These are phyloP conservation scores for Anacardium occidentale DNA, from an alignment of 345 rosid species.

Conservation along the genomic window DNA sequence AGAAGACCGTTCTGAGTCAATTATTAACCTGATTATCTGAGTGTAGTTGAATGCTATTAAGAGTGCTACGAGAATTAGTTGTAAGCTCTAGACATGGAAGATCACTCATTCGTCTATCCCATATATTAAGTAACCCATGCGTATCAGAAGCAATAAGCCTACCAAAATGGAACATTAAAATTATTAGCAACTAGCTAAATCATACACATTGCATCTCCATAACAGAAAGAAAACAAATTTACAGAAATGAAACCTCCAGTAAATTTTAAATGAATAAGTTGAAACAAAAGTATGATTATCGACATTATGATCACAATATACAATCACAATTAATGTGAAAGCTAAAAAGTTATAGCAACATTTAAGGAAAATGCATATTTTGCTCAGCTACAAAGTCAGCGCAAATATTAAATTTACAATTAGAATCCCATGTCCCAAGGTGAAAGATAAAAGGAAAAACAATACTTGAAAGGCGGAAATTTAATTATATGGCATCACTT, in stretches of 20 bases:
- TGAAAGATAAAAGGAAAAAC: neutral
- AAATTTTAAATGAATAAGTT: neutral
- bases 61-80: conserved; percentile 37
- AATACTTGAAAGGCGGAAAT: neutral
- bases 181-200: neutral
- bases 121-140: conserved; percentile 58
- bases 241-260: neutral
- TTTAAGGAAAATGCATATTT: neutral
- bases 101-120: conserved; percentile 75
- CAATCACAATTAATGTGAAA: too few species aligned
- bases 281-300: neutral
- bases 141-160: conserved; percentile 83
- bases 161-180: conserved; percentile 15
- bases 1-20: neutral
- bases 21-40: conserved; percentile 70
- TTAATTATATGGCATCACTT: neutral
- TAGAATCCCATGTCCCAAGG: neutral
- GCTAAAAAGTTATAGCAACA: neutral
- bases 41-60: conserved; percentile 63
- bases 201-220: neutral
- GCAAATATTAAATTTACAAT: neutral
- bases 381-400: too few species aligned
- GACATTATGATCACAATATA: neutral
- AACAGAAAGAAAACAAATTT: conserved; percentile 3
- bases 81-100: conserved; percentile 71